These are phyloP conservation scores for Lithospermum erythrorhizon DNA, from an alignment of 257 asterid genomes.

Conservation along the genomic window DNA sequence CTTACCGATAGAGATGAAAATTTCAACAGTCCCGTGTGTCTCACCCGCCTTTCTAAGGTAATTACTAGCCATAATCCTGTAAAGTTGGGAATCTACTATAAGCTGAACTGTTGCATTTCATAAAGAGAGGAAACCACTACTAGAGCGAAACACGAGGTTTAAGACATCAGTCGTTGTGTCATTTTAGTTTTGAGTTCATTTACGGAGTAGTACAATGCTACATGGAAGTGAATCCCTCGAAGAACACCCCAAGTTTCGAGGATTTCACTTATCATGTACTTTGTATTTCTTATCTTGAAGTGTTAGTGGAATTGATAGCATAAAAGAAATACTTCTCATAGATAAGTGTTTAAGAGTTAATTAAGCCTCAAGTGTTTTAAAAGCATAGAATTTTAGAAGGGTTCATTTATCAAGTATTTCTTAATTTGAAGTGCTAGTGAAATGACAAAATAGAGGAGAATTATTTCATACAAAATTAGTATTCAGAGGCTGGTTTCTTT, in stretches of 20 bases:
- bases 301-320: too few species aligned
- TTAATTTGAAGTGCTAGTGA: not conserved
- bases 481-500: slow-evolving; percentile 22
- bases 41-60: slow-evolving; percentile 65
- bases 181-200: not conserved
- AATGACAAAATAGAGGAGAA: not conserved
- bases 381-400: not conserved
- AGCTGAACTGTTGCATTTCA: not conserved
- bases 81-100: slow-evolving; percentile 3
- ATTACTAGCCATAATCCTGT: slow-evolving; percentile 75
- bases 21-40: slow-evolving; percentile 64
- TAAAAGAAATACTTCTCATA: too few species aligned
- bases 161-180: not conserved
- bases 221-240: not conserved
- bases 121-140: not conserved
- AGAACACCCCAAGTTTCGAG: not conserved
- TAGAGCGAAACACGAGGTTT: not conserved
- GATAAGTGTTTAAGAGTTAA: too few species aligned
- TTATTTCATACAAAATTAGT: not conserved
- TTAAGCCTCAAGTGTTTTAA: too few species aligned
- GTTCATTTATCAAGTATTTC: not conserved
- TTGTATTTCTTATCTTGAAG: too few species aligned
- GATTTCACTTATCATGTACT: not conserved
- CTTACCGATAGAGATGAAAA: slow-evolving; percentile 67
- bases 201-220: not conserved